Conservation (phyloP, 352 stramenopile species). For the Phytophthora pistaciae region DNA sequence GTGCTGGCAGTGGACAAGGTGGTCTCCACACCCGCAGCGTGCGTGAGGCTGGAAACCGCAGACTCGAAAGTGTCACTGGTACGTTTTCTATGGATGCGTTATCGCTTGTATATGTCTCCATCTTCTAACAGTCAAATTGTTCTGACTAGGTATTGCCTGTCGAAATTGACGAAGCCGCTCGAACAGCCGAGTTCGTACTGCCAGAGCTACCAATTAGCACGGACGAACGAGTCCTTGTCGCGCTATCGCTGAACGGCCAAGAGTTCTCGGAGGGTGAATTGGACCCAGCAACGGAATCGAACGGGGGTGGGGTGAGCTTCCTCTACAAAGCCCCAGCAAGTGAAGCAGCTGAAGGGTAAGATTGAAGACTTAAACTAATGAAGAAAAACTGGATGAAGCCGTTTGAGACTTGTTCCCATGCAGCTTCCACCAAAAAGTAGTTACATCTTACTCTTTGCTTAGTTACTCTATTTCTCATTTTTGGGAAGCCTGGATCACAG, state of each 20-base stretch:
- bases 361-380: too few species aligned
- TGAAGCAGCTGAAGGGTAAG: background rate
- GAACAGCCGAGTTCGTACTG: conserved; percentile 36
- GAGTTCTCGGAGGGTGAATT: conserved; percentile 29
- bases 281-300: background rate
- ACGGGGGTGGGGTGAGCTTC: conserved; percentile 11
- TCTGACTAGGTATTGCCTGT: conserved; percentile 34
- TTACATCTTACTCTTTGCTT: background rate
- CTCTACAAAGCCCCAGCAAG: conserved; percentile 24
- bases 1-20: conserved; percentile 27
- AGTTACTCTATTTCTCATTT: too few species aligned
- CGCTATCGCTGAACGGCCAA: conserved; percentile 46
- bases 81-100: conserved; percentile 3
- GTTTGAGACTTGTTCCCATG: too few species aligned
- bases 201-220: conserved; percentile 30
- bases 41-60: conserved; percentile 24
- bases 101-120: background rate
- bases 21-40: conserved; percentile 24
- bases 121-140: conserved; percentile 5
- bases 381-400: too few species aligned
- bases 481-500: too few species aligned
- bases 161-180: conserved; percentile 28
- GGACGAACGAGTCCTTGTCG: conserved; percentile 29
- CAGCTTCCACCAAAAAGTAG: background rate
- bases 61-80: conserved; percentile 32